phyloP scores from a whole-genome alignment of 2,329 filamentous ascomycete species.

The Epichloe brachyelytri region DNA sequence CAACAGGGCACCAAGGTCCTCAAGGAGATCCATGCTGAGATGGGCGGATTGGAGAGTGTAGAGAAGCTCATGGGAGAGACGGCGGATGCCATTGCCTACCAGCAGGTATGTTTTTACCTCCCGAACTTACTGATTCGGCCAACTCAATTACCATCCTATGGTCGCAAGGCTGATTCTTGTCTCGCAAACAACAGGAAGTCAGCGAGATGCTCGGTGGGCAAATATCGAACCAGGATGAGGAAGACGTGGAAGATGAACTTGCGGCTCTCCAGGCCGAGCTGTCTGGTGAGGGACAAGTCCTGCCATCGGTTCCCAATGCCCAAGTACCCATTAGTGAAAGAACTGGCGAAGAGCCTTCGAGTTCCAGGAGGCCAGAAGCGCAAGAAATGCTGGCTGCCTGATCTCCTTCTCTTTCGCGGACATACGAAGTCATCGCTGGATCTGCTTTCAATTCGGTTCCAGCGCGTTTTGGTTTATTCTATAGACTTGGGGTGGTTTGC shows the following conservation, averaged over 20 bases:
- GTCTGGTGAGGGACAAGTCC: conserved; percentile 10
- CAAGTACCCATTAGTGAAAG: conserved; percentile 16
- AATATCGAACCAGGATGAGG: conserved; percentile 90
- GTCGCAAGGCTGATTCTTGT: conserved; percentile 1
- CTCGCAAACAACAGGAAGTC: conserved; percentile 52
- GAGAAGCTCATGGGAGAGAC: conserved; percentile 93
- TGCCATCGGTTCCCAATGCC: conserved; percentile 21
- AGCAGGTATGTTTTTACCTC: conserved; percentile 46
- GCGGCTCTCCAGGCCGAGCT: conserved; percentile 54
- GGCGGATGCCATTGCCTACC: conserved; percentile 82
- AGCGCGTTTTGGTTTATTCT: neutral
- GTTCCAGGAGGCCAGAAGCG: conserved; percentile 13
- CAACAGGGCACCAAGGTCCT: conserved; percentile 85
- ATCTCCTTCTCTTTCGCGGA: neutral
- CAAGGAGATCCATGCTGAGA: conserved; percentile 84
- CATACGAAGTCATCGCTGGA: neutral
- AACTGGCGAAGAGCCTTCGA: neutral
- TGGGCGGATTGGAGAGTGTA: conserved; percentile 86
- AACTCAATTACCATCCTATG: neutral
- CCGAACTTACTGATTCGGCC: too few species aligned
- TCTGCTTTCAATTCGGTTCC: neutral
- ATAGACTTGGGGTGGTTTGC: conserved; percentile 5
- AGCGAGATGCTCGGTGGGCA: conserved; percentile 79
- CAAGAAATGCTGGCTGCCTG: conserved; percentile 28
- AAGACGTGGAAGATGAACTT: conserved; percentile 93